phyloP scores from a whole-genome alignment of 1,284 basidiomycete species.

The Ganoderma sinense region DNA sequence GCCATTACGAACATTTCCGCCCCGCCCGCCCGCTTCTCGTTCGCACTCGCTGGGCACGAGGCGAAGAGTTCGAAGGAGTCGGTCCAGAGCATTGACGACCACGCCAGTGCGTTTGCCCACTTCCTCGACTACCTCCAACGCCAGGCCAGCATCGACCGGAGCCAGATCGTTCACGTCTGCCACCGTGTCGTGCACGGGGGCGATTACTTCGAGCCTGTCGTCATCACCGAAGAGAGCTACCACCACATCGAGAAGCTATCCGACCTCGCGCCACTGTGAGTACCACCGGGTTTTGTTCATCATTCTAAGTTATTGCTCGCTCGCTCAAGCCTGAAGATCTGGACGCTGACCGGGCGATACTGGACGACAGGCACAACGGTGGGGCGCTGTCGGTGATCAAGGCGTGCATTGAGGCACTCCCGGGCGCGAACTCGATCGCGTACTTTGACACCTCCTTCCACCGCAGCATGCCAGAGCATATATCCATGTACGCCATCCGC shows the following conservation, averaged over 20 bases:
- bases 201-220: conserved; percentile 70
- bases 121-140: conserved; percentile 61
- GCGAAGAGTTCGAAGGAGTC: conserved; percentile 46
- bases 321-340: too few relatives aligned
- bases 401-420: conserved; percentile 68
- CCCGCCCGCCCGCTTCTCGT: conserved; percentile 59
- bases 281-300: conserved; percentile 23
- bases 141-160: conserved; percentile 51
- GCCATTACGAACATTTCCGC: conserved; percentile 64
- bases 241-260: conserved; percentile 78
- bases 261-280: conserved; percentile 83
- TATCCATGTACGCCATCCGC: conserved; percentile 82
- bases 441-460: conserved; percentile 92
- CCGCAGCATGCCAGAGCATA: conserved; percentile 73
- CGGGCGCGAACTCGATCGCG: conserved; percentile 67
- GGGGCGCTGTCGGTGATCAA: conserved; percentile 67
- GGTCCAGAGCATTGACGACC: conserved; percentile 54
- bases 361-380: conserved; percentile 60
- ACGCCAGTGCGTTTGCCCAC: conserved; percentile 68
- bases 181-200: conserved; percentile 89
- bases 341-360: not conserved
- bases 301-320: not conserved
- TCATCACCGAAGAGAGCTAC: conserved; percentile 68
- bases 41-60: conserved; percentile 42
- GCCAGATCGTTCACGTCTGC: conserved; percentile 62